Base-by-base conservation (phyloP, 1,284 basidiomycete species). In the Ustilago curta region DNA sequence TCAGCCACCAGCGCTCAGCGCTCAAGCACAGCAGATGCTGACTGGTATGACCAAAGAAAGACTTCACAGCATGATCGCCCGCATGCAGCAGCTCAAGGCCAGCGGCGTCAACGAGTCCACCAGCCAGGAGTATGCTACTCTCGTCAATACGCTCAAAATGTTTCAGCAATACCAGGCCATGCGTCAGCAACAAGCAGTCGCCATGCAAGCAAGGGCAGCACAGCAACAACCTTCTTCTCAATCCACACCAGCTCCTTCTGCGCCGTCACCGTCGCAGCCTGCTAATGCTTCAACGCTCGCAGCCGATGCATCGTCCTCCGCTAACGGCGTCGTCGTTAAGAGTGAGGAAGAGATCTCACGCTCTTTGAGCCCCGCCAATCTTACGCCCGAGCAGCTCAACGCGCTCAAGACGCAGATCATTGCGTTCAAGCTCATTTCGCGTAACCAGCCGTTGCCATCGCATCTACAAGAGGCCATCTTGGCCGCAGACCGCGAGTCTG, bases 341-440 rank as follows among this genome's bases (percentile, higher is more conserved):
- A 56, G 70, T 62, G 60, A 71, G 35, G 64, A 64, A 56, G 57
- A 66, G 49, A 52, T 68, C 35, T 27, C 66, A n/a, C 64, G 68
- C 14, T 69, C 74, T 19, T 55, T 67, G 66, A 72, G 74, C 44
- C 71, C 76, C 4, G 70, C 76, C 56, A 76, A 77, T 23, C 83
- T 98, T 85, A 92, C 92, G 0, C 67, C 73, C 1, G 92, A 93
- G 58, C 95, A 97, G 83, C 91, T 97, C 58, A 89, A 89, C 45
- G 90, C 93, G 27, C 90, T 98, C 42, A 90, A 93, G 57, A 90
- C 92, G 0, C 96, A 99, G 84, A 93, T 98, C 48, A 89, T 91
- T 63, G 93, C 95, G 0, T 97, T 92, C 88, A 94, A 94, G 83
- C 89, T 92, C 67, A 89, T 98, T 69, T 88, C 89, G 21, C 90